phyloP scores from a whole-genome alignment of 148 eudicot species.

The Rhododendron vialii region DNA sequence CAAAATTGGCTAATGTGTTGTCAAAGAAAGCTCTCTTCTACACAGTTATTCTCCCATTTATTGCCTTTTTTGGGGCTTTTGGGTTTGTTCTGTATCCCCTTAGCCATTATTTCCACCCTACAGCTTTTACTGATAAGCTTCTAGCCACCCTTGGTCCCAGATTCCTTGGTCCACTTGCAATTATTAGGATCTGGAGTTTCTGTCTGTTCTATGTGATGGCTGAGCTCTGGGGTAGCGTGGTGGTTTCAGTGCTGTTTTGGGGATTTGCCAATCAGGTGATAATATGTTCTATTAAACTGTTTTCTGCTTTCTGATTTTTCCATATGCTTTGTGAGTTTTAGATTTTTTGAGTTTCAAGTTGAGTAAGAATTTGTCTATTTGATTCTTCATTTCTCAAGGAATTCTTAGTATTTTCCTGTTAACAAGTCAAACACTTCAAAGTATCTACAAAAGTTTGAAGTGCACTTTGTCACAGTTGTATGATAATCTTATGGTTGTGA shows the following conservation, averaged over 20 bases:
- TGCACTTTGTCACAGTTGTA: not conserved
- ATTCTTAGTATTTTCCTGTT: not conserved
- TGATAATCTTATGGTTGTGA: not conserved
- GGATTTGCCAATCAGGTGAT: conserved; percentile 99
- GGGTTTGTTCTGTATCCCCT: conserved; percentile 92
- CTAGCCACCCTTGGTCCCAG: conserved; percentile 76
- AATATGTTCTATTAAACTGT: not conserved
- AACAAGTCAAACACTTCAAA: not conserved
- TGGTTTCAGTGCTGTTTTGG: conserved; percentile 96
- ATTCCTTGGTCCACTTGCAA: conserved; percentile 94
- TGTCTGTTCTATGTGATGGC: conserved; percentile 99
- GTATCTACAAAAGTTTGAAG: not conserved
- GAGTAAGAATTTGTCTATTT: not conserved
- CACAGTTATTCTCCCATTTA: conserved; percentile 73
- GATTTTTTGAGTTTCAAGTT: not conserved
- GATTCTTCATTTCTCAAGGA: not conserved
- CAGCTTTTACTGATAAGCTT: conserved; percentile 78
- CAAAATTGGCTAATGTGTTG: conserved; percentile 78
- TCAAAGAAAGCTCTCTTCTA: conserved; percentile 83
- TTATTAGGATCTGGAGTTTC: conserved; percentile 98
- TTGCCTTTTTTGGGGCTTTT: conserved; percentile 96
- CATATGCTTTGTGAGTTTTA: not conserved
- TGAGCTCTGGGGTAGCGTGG: conserved; percentile 99
- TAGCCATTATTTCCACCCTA: conserved; percentile 82
- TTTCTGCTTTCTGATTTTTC: not conserved